A percentile compares a stretch with the other conserved stretches of the same genome.
Evolutionary conservation across 108 stramenopile genomes (phyloP).

Genomic region (Conticribra guillardii): DNA sequence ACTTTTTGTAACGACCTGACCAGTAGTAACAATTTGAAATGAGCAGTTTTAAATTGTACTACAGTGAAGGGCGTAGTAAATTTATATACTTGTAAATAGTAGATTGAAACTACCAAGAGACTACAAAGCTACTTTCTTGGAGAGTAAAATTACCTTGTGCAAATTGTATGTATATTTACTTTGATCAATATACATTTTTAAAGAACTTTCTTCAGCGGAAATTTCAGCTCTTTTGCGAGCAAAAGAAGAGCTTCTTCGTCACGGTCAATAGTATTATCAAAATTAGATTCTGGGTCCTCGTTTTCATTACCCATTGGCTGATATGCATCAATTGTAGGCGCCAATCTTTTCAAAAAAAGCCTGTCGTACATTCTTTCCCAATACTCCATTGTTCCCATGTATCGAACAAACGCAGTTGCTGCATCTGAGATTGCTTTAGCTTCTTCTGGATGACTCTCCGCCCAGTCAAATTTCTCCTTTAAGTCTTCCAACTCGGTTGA

Average conservation of each 20-base stretch:
- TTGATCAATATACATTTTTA: too few species aligned
- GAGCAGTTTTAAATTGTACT: too few species aligned
- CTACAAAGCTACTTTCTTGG: too few species aligned
- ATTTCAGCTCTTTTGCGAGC: not conserved
- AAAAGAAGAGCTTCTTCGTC: not conserved
- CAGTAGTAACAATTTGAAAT: too few species aligned
- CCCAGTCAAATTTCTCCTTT: conserved; percentile 24
- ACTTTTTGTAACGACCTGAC: too few species aligned
- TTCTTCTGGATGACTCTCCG: conserved; percentile 18
- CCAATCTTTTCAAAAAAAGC: not conserved
- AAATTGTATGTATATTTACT: too few species aligned
- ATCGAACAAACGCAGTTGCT: conserved; percentile 16
- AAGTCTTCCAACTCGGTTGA: too few species aligned
- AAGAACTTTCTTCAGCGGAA: not conserved
- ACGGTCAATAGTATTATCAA: not conserved
- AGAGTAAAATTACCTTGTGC: too few species aligned
- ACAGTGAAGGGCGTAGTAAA: too few species aligned
- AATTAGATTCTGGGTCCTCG: not conserved
- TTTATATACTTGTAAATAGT: too few species aligned
- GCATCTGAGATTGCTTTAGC: conserved; percentile 8
- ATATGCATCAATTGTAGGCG: not conserved
- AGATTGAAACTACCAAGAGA: too few species aligned
- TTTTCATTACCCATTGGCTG: not conserved
- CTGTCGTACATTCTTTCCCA: not conserved
- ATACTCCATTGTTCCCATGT: conserved; percentile 18